A percentile compares a stretch with the other conserved stretches of the same genome.
These are phyloP conservation scores for Aspergillus homomorphus DNA, from an alignment of 495 filamentous ascomycete species.

Conservation along the genomic window DNA sequence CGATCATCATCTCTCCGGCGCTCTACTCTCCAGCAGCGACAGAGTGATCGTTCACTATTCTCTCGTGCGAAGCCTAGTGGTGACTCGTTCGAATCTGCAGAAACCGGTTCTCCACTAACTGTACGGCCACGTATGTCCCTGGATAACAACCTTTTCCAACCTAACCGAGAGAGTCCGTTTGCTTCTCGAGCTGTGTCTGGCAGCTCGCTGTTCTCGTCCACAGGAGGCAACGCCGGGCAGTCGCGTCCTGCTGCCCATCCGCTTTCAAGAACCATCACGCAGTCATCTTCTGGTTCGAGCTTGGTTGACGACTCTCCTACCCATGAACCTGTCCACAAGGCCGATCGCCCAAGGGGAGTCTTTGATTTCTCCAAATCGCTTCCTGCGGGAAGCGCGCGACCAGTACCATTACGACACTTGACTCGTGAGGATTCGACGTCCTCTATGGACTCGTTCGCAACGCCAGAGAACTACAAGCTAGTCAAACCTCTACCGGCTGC, in stretches of 20 bases:
- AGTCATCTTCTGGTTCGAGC: conserved; percentile 79
- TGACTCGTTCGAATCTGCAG: conserved; percentile 29
- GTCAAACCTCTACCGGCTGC: conserved; percentile 81
- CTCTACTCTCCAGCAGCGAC: conserved; percentile 83
- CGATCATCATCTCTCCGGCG: conserved; percentile 70
- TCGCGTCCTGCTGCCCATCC: conserved; percentile 63
- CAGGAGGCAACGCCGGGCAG: conserved; percentile 11
- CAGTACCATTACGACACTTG: conserved; percentile 34
- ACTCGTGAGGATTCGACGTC: conserved; percentile 45
- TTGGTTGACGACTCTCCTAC: conserved; percentile 72
- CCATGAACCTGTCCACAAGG: conserved; percentile 56
- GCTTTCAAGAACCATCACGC: conserved; percentile 77
- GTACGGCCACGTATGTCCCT: conserved; percentile 69
- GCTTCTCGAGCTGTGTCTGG: conserved; percentile 31
- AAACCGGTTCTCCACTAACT: conserved; percentile 38
- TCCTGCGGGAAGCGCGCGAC: conserved; percentile 62
- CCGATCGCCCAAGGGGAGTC: conserved; percentile 48
- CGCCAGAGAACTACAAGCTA: conserved; percentile 78
- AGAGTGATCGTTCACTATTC: conserved; percentile 60
- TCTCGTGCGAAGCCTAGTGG: conserved; percentile 41
- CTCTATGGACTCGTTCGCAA: conserved; percentile 61
- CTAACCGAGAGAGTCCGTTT: conserved; percentile 63
- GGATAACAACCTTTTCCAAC: conserved; percentile 64
- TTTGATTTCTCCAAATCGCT: conserved; percentile 79
- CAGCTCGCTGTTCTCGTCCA: conserved; percentile 36